Percentiles rank a stretch among this genome's conserved stretches.
These are phyloP conservation scores for Sarcomyxa edulis DNA, from an alignment of 768 basidiomycete species.

Conservation along the genomic window DNA sequence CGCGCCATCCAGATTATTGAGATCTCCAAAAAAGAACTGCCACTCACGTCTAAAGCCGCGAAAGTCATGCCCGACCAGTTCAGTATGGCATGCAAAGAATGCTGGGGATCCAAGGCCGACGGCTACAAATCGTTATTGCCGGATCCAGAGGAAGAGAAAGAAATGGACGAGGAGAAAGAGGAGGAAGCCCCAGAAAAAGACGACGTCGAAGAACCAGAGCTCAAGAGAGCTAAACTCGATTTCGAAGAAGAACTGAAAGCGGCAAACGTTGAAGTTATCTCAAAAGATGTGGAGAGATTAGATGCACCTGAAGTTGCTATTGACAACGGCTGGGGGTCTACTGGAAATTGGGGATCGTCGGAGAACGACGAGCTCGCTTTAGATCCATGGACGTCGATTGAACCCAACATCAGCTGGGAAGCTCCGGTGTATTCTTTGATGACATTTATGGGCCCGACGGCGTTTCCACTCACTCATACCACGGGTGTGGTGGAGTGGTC, in stretches of 20 bases:
- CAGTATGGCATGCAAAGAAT: constrained; percentile 39
- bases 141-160: constrained; percentile 5
- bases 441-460: constrained; percentile 36
- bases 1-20: constrained; percentile 38
- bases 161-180: constrained; percentile 3
- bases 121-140: constrained; percentile 23
- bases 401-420: no score
- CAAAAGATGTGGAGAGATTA: no score
- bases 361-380: constrained; percentile 4
- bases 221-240: constrained; percentile 12
- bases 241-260: constrained; percentile 35
- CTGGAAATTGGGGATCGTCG: not conserved
- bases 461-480: constrained; percentile 45
- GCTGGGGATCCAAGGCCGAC: constrained; percentile 44
- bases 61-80: constrained; percentile 45
- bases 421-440: constrained; percentile 16
- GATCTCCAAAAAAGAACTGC: constrained; percentile 43
- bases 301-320: no score
- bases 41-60: constrained; percentile 39
- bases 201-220: constrained; percentile 7
- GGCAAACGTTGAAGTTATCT: constrained; percentile 19
- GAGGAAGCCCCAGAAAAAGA: constrained; percentile 1
- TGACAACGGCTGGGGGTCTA: constrained; percentile 24
- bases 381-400: constrained; percentile 12
- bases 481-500: constrained; percentile 54